Conservation (phyloP, 1,284 basidiomycete species). For the Stereum hirsutum region DNA sequence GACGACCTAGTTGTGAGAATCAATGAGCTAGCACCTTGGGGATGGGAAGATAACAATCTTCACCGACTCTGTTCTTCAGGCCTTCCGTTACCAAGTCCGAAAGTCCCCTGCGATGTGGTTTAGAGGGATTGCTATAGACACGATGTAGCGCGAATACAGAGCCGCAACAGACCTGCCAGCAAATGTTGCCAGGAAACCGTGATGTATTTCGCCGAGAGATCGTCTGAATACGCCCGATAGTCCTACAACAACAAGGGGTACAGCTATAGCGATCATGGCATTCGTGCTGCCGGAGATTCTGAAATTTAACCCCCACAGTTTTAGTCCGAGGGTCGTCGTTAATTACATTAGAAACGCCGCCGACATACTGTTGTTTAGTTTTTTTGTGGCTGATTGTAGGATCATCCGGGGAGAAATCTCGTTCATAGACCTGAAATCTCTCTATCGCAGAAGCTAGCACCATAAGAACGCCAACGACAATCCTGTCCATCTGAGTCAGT, state of each 20-base stretch:
- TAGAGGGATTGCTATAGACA: background rate
- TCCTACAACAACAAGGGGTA: constrained; percentile 32
- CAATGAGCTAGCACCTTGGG: background rate
- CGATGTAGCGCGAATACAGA: background rate
- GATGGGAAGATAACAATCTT: constrained; percentile 11
- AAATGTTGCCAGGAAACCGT: constrained; percentile 41
- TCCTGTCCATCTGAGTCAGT: constrained; percentile 26
- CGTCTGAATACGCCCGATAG: constrained; percentile 27
- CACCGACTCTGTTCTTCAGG: constrained; percentile 54
- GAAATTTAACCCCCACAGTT: background rate
- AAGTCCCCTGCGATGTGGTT: constrained; percentile 27
- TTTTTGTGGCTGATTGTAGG: constrained; percentile 44
- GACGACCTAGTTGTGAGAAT: constrained; percentile 32
- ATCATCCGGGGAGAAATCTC: constrained; percentile 43
- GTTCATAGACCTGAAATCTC: constrained; percentile 36
- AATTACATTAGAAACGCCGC: constrained; percentile 8
- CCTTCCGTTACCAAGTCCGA: constrained; percentile 40
- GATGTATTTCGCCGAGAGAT: constrained; percentile 45
- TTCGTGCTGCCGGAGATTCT: constrained; percentile 43
- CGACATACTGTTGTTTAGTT: constrained; percentile 34
- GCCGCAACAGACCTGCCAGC: constrained; percentile 30
- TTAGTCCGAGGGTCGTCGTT: background rate
- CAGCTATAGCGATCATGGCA: constrained; percentile 31
- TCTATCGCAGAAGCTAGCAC: constrained; percentile 29
- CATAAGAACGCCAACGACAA: constrained; percentile 33